Evolutionary conservation across 805 yeast species (phyloP).

Genomic region (Lachancea lanzarotensis): DNA sequence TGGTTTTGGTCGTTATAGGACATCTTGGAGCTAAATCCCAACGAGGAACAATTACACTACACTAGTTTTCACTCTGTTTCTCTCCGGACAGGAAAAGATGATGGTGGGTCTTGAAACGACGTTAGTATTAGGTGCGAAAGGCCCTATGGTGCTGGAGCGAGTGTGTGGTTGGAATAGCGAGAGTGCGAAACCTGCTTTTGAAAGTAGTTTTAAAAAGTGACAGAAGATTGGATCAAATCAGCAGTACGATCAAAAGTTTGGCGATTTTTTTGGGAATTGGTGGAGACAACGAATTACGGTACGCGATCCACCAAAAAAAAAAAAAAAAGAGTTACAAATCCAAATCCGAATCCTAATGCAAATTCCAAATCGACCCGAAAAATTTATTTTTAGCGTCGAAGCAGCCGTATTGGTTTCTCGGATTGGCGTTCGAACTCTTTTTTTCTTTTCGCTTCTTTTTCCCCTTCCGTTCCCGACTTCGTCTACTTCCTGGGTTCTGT

Average conservation of each 20-base stretch:
- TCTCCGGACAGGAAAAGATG: neutral
- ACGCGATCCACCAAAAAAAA: neutral
- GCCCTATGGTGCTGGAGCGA: constrained; percentile 1
- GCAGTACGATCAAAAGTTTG: neutral
- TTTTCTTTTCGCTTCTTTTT: too few relatives aligned
- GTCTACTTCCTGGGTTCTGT: too few relatives aligned
- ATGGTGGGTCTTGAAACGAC: neutral
- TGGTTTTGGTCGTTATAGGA: constrained; percentile 24
- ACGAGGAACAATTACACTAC: neutral
- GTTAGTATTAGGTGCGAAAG: neutral
- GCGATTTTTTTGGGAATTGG: neutral
- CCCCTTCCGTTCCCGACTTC: too few relatives aligned
- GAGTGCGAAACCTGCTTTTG: neutral
- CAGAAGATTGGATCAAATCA: too few relatives aligned
- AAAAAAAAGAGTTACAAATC: too few relatives aligned
- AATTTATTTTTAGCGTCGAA: neutral
- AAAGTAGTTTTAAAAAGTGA: neutral
- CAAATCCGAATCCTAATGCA: too few relatives aligned
- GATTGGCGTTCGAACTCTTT: too few relatives aligned
- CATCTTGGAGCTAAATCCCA: constrained; percentile 11
- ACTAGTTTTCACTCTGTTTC: neutral
- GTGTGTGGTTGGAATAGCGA: neutral
- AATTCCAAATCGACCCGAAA: neutral
- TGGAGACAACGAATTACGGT: neutral
- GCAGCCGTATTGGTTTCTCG: neutral